phyloP scores from a whole-genome alignment of 2,329 filamentous ascomycete genomes.

The Hymenoscyphus scutula region DNA sequence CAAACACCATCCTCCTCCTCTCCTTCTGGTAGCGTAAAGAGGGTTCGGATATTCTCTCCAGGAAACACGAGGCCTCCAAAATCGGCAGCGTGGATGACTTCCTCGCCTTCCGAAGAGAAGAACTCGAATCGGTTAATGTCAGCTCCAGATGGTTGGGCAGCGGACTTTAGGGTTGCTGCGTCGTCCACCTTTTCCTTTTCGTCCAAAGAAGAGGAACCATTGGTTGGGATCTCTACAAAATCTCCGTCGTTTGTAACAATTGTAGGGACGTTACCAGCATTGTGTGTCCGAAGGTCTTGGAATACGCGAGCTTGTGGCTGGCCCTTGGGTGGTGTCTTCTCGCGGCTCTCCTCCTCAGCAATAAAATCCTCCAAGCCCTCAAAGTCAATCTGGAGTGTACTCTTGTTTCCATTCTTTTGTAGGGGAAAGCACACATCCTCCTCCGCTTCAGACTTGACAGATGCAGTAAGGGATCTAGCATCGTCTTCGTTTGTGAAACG shows the following conservation, averaged over 20 bases:
- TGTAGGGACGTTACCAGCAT: constrained; percentile 12
- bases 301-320: constrained; percentile 35
- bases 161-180: constrained; percentile 13
- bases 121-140: constrained; percentile 88
- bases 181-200: constrained; percentile 47
- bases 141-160: constrained; percentile 37
- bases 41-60: constrained; percentile 82
- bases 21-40: constrained; percentile 69
- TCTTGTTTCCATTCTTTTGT: constrained; percentile 67
- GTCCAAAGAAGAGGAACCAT: constrained; percentile 42
- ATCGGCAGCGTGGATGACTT: constrained; percentile 86
- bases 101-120: constrained; percentile 93
- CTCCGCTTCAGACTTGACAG: constrained; percentile 67
- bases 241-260: constrained; percentile 53
- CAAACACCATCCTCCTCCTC: constrained; percentile 76
- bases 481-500: constrained; percentile 62
- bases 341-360: constrained; percentile 55
- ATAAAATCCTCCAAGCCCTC: constrained; percentile 94
- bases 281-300: constrained; percentile 33
- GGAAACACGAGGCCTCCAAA: constrained; percentile 85
- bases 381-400: constrained; percentile 82
- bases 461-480: constrained; percentile 57
- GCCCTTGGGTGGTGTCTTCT: constrained; percentile 36
- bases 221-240: constrained; percentile 51
- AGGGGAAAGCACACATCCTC: constrained; percentile 85